A percentile compares a stretch with the other conserved stretches of the same genome.
phyloP scores from a whole-genome alignment of 2,329 filamentous ascomycete genomes.

The Lachnellula suecica region DNA sequence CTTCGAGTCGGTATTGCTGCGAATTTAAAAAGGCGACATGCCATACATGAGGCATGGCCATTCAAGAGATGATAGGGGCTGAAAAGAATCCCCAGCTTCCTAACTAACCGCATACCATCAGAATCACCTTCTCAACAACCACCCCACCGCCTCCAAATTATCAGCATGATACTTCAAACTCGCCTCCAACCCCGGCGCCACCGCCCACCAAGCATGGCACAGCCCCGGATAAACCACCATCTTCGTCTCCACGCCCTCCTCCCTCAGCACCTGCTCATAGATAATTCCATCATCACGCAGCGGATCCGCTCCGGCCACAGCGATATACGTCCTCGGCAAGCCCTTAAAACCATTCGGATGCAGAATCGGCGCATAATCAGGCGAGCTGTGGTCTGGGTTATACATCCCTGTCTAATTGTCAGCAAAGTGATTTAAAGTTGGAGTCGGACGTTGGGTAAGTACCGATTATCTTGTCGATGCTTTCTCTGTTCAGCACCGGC shows the following conservation, averaged over 20 bases:
- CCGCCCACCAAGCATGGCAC: neutral
- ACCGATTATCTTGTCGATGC: neutral
- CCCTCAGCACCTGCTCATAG: neutral
- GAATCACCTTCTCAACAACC: neutral
- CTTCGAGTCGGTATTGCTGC: too few species aligned
- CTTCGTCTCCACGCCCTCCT: neutral
- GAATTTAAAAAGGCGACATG: too few species aligned
- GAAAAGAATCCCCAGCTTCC: too few species aligned
- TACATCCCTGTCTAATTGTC: neutral
- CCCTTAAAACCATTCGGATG: neutral
- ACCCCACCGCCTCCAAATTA: neutral
- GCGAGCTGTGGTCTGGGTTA: neutral
- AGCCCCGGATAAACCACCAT: neutral
- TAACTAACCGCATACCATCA: too few species aligned
- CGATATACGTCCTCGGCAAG: neutral
- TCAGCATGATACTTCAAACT: neutral
- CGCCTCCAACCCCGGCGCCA: neutral
- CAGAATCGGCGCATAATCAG: neutral
- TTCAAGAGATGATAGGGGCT: too few species aligned
- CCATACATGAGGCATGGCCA: too few species aligned
- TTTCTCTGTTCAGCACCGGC: neutral
- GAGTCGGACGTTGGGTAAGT: neutral
- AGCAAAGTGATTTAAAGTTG: neutral
- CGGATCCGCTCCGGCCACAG: neutral
- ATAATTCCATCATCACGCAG: neutral